Evolutionary conservation across 2,329 filamentous ascomycete species (phyloP), one percentile per base, ranked within the genome.

Genomic region (Colletotrichum tropicale): DNA sequence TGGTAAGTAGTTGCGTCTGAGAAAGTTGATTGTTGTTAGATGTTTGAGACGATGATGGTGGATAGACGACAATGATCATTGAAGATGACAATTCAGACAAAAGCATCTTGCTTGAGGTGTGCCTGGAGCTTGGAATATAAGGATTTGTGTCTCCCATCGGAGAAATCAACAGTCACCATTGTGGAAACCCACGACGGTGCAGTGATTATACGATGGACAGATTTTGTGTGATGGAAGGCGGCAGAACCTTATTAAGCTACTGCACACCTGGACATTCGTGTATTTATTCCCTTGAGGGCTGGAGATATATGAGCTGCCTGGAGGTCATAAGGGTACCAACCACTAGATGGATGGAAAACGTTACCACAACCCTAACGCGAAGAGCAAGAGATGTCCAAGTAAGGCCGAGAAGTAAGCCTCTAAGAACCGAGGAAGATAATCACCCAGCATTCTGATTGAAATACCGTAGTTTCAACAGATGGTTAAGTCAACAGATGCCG

Each of bases 51-150:
- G 43, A 48, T n/a, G 3, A 21, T 21, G 6, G 12, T 1, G 3
- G 10, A 21, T 21, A 21, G 43, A 21, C n/a, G n/a, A 48, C 9
- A 13, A 48, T n/a, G 6, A 8, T 3, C 16, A 43, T 48, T 48
- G n/a, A 8, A 1, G 9, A 21, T 13, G 6, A 21, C 3, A 12
- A 21, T 48, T 48, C 6, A 3, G 12, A 21, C 6, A 2, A 21
- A 21, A 48, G 0, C 0, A 2, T 21, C 1, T 10, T 21, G 1
- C 10, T 48, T 10, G 10, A n/a, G 2, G 43, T 7, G n/a, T 6
- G 3, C n/a, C 43, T 3, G 6, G 6, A 21, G 43, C n/a, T 13
- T 21, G 18, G n/a, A 13, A 21, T 48, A 21, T 13, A 48, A 8
- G 43, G 6, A 3, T 21, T 48, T 21, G n/a, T 13, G 18, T 21